phyloP scores from a whole-genome alignment of 2,329 filamentous ascomycete genomes.

The Purpureocillium takamizusanense region DNA sequence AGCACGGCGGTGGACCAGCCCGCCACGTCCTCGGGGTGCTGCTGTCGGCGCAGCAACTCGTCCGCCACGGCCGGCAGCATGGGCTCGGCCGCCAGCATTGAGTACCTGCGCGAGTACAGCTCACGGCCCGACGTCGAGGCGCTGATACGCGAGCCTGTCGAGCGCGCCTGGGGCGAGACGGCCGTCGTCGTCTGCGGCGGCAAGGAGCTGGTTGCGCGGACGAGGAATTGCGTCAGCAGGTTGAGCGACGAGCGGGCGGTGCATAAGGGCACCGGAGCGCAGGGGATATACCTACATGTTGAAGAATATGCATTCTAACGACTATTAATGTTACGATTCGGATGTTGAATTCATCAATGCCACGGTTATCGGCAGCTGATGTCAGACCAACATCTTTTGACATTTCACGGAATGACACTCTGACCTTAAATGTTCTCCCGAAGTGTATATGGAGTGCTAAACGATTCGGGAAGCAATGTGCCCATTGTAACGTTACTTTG shows the following conservation, averaged over 20 bases:
- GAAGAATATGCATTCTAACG: constrained; percentile 49
- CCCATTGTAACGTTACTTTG: too few relatives aligned
- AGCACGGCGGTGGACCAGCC: not conserved
- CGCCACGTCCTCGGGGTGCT: not conserved
- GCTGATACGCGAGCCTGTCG: constrained; percentile 44
- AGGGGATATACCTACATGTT: constrained; percentile 51
- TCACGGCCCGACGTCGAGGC: constrained; percentile 39
- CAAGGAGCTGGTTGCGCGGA: constrained; percentile 40
- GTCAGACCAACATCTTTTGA: too few relatives aligned
- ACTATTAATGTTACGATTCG: too few relatives aligned
- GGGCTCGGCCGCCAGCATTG: constrained; percentile 5
- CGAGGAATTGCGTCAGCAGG: constrained; percentile 44
- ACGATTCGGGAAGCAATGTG: too few relatives aligned
- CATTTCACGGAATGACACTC: too few relatives aligned
- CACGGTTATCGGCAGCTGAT: too few relatives aligned
- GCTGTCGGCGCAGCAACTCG: not conserved
- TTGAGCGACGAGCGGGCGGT: constrained; percentile 53
- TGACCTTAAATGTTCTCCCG: too few relatives aligned
- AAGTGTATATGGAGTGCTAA: too few relatives aligned
- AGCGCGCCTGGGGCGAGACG: constrained; percentile 52
- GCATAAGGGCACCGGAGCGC: constrained; percentile 55
- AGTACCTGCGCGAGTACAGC: constrained; percentile 33
- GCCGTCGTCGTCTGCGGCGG: constrained; percentile 52
- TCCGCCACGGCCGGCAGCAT: not conserved
- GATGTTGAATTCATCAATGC: too few relatives aligned